Percentiles rank a stretch among this genome's conserved stretches.
Evolutionary conservation across 345 rosid species (phyloP).

Genomic region (Gossypium turneri): DNA sequence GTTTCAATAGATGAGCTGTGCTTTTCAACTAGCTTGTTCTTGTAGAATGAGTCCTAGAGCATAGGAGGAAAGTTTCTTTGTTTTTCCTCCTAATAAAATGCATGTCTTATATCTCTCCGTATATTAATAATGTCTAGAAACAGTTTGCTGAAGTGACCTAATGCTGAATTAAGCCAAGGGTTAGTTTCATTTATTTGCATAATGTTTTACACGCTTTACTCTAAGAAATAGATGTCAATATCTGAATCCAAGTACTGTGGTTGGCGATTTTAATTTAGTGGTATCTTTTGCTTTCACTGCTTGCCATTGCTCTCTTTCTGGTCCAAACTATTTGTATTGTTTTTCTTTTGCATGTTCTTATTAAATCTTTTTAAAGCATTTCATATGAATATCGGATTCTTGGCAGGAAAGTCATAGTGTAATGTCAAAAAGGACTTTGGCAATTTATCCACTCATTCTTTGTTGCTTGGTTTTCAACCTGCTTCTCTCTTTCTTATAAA

Average conservation of each 20-base stretch:
- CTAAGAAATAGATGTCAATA: background rate
- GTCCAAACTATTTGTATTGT: background rate
- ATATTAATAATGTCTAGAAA: slow-evolving; percentile 1
- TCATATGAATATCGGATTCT: background rate
- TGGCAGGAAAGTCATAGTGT: background rate
- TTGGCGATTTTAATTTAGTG: background rate
- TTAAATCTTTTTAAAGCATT: background rate
- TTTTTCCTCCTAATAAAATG: slow-evolving; percentile 1
- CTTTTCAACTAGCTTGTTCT: slow-evolving; percentile 16
- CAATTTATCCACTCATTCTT: background rate
- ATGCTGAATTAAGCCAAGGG: background rate
- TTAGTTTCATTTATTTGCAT: slow-evolving; percentile 9
- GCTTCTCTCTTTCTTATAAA: background rate
- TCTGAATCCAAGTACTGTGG: background rate
- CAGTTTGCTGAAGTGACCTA: background rate
- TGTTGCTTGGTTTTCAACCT: background rate
- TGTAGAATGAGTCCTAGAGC: slow-evolving; percentile 19
- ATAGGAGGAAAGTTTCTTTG: background rate
- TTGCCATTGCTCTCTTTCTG: background rate
- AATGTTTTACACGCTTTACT: background rate
- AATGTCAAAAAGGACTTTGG: background rate
- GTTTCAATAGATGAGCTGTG: slow-evolving; percentile 15
- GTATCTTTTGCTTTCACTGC: background rate
- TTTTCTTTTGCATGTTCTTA: background rate
- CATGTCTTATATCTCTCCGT: slow-evolving; percentile 5